Conservation (phyloP, 176 grass and related monocot species). For the Aegilops umbellulata region DNA sequence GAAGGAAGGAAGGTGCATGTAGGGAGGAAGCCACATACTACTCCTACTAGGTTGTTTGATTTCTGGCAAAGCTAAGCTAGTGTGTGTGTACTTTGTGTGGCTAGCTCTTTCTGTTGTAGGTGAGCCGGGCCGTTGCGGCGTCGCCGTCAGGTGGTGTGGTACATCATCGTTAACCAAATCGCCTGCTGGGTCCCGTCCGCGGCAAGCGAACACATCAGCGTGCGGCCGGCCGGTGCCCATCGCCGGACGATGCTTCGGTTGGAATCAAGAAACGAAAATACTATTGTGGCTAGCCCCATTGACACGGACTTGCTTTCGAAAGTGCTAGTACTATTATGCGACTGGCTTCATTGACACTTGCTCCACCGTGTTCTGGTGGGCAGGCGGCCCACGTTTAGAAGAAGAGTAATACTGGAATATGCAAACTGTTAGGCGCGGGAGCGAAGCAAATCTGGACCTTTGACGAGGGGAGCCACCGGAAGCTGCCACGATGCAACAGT, state of each 20-base stretch:
- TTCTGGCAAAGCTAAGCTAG: neutral
- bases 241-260: neutral
- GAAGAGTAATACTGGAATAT: slow-evolving; percentile 7
- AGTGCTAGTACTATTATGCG: no score
- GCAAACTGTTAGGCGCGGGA: slow-evolving; percentile 22
- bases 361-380: neutral
- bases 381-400: slow-evolving; percentile 31
- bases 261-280: neutral
- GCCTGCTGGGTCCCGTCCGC: neutral
- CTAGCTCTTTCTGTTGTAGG: slow-evolving; percentile 7
- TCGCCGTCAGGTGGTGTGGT: slow-evolving; percentile 15
- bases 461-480: neutral
- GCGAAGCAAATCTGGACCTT: neutral
- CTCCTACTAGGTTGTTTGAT: neutral
- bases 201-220: neutral
- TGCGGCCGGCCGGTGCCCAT: neutral
- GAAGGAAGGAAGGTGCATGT: neutral
- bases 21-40: neutral
- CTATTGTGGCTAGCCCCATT: neutral
- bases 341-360: neutral
- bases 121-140: slow-evolving; percentile 8
- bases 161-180: no score
- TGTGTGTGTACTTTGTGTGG: neutral
- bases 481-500: neutral
- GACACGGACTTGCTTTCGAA: neutral